These are phyloP conservation scores for Symbiodinium natans DNA, from an alignment of 73 alveolate species.

Conservation along the genomic window DNA sequence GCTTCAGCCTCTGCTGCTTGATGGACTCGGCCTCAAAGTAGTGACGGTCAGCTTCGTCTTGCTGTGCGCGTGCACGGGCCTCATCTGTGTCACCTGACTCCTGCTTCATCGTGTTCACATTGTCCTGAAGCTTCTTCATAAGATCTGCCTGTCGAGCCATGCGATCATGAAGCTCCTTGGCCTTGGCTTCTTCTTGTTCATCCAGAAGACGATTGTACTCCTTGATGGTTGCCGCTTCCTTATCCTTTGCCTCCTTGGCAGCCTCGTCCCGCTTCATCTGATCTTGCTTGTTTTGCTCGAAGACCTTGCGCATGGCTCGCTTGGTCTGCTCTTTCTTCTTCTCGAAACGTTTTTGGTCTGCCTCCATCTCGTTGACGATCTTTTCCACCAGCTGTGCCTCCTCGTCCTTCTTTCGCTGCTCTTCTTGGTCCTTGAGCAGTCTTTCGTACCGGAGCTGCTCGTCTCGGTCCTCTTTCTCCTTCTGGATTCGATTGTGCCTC, in stretches of 20 bases:
- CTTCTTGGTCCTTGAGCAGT: constrained; percentile 58
- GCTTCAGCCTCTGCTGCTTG: constrained; percentile 89
- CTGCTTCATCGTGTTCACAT: constrained; percentile 23
- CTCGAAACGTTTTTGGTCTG: constrained; percentile 78
- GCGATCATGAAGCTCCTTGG: constrained; percentile 48
- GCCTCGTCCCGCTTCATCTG: background rate
- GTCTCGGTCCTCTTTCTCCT: constrained; percentile 74
- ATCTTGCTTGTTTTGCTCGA: constrained; percentile 64
- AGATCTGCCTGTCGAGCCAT: constrained; percentile 80
- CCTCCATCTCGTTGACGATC: constrained; percentile 76
- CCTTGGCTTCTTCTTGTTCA: constrained; percentile 86
- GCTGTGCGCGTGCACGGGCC: constrained; percentile 83
- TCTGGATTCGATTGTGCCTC: constrained; percentile 48
- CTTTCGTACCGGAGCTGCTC: constrained; percentile 78
- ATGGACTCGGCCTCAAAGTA: constrained; percentile 84
- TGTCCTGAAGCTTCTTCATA: constrained; percentile 74
- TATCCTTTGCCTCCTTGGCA: constrained; percentile 63
- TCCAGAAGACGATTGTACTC: constrained; percentile 85
- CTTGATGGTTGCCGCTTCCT: constrained; percentile 78
- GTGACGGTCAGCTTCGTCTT: constrained; percentile 48
- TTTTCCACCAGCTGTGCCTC: constrained; percentile 68
- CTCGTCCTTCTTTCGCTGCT: constrained; percentile 79
- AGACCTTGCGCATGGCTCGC: constrained; percentile 89
- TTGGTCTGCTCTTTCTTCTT: constrained; percentile 79
- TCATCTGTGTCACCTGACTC: constrained; percentile 81